A percentile compares a stretch with the other conserved stretches of the same genome.
Conservation (phyloP, 2,329 filamentous ascomycete genomes). For the Shiraia bambusicola region DNA sequence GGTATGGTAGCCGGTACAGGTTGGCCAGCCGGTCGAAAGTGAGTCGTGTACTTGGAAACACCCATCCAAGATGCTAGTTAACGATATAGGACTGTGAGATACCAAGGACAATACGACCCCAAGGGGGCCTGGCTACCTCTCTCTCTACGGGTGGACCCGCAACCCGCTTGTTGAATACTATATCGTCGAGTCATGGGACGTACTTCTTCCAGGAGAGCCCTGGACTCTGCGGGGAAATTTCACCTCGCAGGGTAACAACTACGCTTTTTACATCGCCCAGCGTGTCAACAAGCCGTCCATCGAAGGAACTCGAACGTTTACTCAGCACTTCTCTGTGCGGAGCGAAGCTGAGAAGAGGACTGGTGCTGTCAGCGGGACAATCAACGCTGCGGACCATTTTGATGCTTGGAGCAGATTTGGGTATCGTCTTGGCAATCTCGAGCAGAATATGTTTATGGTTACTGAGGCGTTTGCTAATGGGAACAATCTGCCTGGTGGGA, state of each 20-base stretch:
- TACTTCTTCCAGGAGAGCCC: slow-evolving; percentile 50
- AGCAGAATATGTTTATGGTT: slow-evolving; percentile 45
- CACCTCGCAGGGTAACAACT: slow-evolving; percentile 19
- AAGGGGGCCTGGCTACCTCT: slow-evolving; percentile 9
- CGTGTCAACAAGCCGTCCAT: slow-evolving; percentile 50
- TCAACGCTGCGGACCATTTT: slow-evolving; percentile 24
- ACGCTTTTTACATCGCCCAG: slow-evolving; percentile 15
- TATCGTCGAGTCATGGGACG: slow-evolving; percentile 51
- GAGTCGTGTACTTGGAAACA: slow-evolving; percentile 2
- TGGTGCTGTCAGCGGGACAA: slow-evolving; percentile 15
- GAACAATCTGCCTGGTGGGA: slow-evolving; percentile 16
- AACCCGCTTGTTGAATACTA: slow-evolving; percentile 57
- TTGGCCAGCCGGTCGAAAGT: slow-evolving; percentile 15
- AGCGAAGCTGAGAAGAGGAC: slow-evolving; percentile 11
- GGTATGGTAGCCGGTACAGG: slow-evolving; percentile 18
- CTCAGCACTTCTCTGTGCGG: slow-evolving; percentile 49
- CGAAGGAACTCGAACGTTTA: slow-evolving; percentile 51
- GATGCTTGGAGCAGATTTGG: slow-evolving; percentile 23
- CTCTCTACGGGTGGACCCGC: slow-evolving; percentile 57
- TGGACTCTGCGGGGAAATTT: slow-evolving; percentile 30
- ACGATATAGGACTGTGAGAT: slow-evolving; percentile 20
- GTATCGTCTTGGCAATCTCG: slow-evolving; percentile 14
- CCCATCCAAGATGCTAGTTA: background rate
- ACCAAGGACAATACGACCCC: slow-evolving; percentile 28
- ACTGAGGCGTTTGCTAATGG: slow-evolving; percentile 55